Evolutionary conservation across 1,284 basidiomycete species (phyloP), one percentile per base, ranked within the genome.

Genomic region (Pholiota adiposa): DNA sequence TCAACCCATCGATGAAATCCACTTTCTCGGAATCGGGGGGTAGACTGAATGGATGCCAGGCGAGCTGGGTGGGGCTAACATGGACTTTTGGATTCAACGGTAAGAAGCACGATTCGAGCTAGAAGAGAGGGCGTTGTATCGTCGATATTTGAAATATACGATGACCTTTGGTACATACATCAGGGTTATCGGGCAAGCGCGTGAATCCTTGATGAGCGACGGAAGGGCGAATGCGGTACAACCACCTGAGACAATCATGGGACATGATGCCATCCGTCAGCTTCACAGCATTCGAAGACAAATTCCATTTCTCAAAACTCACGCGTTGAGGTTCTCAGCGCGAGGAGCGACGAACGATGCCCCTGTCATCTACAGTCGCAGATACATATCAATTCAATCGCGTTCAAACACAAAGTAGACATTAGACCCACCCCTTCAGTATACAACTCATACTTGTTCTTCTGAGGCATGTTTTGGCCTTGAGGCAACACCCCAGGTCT

Each of bases 131-230:
- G 36, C 8, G 12, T 33, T 33, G 36, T 12, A 38, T 4, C 6
- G 36, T 38, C 12, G n/a, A n/a, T n/a, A n/a, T n/a, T n/a, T n/a
- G n/a, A n/a, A 38, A 38, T 16, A 19, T 19, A 38, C 43, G 21
- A 31, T 16, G 41, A 57, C 6, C n/a, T 16, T 23, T 19, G 33
- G 7, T 21, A 74, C 80, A 58, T 68, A 84, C 87, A 69, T 86
- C 83, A n/a, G 81, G 82, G 69, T 86, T 88, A 53, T 82, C 79
- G 0, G 82, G 82, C 16, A 84, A 73, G 46, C 73, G 72, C 7
- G 74, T 79, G 67, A 89, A 89, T 2, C 87, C 87, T 67, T 86
- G 75, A 70, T 90, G 88, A 0, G 86, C 84, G 19, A 90, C 88
- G 4, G 88, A 87, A 2, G 87, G 88, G n/a, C 84, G 82, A 64